A percentile compares a stretch with the other conserved stretches of the same genome.
Evolutionary conservation across 2,329 filamentous ascomycete genomes (phyloP).

Genomic region (Arthroderma uncinatum): DNA sequence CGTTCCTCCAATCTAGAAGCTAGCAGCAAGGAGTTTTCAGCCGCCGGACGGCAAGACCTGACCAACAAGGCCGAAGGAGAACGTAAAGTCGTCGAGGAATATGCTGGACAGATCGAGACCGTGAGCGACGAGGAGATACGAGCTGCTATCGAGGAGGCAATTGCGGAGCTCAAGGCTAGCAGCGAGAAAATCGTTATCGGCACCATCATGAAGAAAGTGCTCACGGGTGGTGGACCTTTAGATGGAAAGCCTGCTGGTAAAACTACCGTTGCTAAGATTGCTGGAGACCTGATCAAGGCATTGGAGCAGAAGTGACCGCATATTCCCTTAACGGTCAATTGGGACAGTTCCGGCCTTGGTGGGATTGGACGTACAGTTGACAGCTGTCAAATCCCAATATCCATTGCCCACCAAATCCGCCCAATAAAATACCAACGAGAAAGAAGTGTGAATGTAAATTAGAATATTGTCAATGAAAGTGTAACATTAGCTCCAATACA

Average conservation of each 20-base stretch:
- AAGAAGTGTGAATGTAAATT: neutral
- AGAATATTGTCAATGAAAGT: neutral
- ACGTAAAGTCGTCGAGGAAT: constrained; percentile 35
- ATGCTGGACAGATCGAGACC: constrained; percentile 34
- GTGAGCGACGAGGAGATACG: constrained; percentile 33
- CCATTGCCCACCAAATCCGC: neutral
- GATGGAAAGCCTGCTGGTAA: constrained; percentile 36
- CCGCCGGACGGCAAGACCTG: constrained; percentile 34
- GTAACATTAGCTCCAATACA: neutral
- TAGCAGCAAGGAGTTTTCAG: constrained; percentile 33
- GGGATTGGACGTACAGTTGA: neutral
- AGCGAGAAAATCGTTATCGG: constrained; percentile 30
- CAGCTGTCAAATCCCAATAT: too few relatives aligned
- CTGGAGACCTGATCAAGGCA: constrained; percentile 26
- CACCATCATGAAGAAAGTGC: constrained; percentile 32
- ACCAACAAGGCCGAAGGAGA: constrained; percentile 37
- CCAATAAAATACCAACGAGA: neutral
- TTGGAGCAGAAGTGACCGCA: neutral
- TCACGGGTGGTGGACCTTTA: constrained; percentile 32
- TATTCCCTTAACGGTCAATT: neutral
- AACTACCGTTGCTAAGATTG: constrained; percentile 32
- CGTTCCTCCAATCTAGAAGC: constrained; percentile 29
- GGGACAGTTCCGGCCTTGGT: neutral
- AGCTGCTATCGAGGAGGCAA: constrained; percentile 25
- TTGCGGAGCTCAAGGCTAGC: constrained; percentile 27